These are phyloP conservation scores for Coemansia sp. DNA, from an alignment of 192 early-diverging fungal species.

Conservation along the genomic window DNA sequence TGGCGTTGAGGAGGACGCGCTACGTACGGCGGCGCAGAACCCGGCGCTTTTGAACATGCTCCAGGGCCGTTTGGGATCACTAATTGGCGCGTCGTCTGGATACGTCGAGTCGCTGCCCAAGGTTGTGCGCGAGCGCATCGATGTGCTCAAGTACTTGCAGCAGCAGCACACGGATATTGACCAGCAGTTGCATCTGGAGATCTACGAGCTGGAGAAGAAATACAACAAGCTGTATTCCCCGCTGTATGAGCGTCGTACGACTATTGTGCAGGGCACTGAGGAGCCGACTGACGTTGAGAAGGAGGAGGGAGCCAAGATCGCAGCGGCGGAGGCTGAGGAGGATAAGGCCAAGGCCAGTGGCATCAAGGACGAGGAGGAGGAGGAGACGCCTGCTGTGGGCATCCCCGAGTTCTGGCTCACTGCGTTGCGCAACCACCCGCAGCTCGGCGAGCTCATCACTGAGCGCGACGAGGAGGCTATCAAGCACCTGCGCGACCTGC, in stretches of 20 bases:
- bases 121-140: constrained; percentile 82
- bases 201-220: constrained; percentile 95
- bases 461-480: constrained; percentile 88
- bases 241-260: constrained; percentile 85
- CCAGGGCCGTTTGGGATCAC: constrained; percentile 74
- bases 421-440: constrained; percentile 82
- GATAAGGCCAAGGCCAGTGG: constrained; percentile 53
- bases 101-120: constrained; percentile 74
- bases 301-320: constrained; percentile 64
- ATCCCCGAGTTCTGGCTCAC: constrained; percentile 98
- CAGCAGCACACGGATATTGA: constrained; percentile 84
- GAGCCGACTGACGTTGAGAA: constrained; percentile 94
- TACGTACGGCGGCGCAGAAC: constrained; percentile 44
- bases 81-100: constrained; percentile 78
- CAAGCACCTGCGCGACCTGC: constrained; percentile 89
- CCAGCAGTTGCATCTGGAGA: constrained; percentile 90
- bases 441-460: constrained; percentile 83
- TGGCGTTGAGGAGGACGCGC: constrained; percentile 42
- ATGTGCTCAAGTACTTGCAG: constrained; percentile 88
- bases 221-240: constrained; percentile 85
- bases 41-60: constrained; percentile 71
- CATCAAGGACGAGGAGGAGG: constrained; percentile 52
- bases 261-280: constrained; percentile 73
- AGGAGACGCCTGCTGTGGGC: constrained; percentile 59
- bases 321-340: constrained; percentile 63